Evolutionary conservation across 176 grass and related monocot species (phyloP).

Genomic region (Chrysopogon serrulatus): DNA sequence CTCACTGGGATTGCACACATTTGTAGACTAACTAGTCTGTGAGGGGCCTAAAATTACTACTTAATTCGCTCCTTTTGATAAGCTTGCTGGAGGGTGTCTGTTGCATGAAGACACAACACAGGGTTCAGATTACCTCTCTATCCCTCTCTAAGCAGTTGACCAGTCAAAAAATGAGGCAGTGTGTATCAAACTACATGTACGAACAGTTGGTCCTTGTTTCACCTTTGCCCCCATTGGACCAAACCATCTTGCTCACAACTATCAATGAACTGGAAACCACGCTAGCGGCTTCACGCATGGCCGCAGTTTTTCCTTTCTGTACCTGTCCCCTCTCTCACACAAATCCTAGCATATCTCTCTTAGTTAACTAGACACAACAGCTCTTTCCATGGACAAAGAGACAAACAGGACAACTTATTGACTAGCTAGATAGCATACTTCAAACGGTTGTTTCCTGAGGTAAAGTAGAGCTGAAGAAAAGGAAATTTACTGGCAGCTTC

Average conservation of each 20-base stretch:
- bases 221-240: conserved; percentile 28
- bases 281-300: conserved; percentile 29
- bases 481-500: conserved; percentile 24
- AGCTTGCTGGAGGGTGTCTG: conserved; percentile 29
- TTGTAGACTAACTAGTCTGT: conserved; percentile 44
- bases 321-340: conserved; percentile 28
- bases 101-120: conserved; percentile 19
- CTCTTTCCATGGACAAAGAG: conserved; percentile 24
- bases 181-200: conserved; percentile 30
- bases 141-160: conserved; percentile 38
- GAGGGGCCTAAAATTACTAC: conserved; percentile 41
- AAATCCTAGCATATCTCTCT: conserved; percentile 34
- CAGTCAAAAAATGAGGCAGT: conserved; percentile 51
- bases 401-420: conserved; percentile 43
- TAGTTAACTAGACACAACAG: conserved; percentile 19
- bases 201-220: conserved; percentile 30
- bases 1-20: conserved; percentile 50
- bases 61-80: conserved; percentile 69
- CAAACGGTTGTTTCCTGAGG: conserved; percentile 32
- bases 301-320: conserved; percentile 32
- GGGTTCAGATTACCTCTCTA: conserved; percentile 17
- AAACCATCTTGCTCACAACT: conserved; percentile 26
- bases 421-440: conserved; percentile 20
- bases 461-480: conserved; percentile 41
- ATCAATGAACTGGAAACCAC: conserved; percentile 54